Evolutionary conservation across 441 rosid genomes (phyloP).

Genomic region (Pelargonium citronellum): DNA sequence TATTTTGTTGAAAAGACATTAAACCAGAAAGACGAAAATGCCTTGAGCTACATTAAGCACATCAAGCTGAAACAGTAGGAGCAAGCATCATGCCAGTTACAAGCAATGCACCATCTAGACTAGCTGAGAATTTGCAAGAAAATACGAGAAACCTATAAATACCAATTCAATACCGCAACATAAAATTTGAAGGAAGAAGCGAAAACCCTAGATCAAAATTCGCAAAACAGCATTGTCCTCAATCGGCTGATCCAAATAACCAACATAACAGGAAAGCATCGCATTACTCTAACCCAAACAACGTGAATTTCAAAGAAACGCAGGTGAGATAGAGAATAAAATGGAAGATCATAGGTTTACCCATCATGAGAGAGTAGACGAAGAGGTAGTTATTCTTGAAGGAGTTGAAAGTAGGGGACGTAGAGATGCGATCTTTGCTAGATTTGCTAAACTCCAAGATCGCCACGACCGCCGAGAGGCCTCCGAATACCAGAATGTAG

Average conservation of each 20-base stretch:
- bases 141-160: too few relatives aligned
- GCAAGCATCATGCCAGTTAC: too few relatives aligned
- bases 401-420: conserved; percentile 57
- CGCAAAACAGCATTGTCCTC: not conserved
- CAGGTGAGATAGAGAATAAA: not conserved
- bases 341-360: conserved; percentile 24
- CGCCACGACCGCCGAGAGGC: conserved; percentile 46
- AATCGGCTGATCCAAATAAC: not conserved
- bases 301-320: too few relatives aligned
- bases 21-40: too few relatives aligned
- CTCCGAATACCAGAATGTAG: conserved; percentile 54
- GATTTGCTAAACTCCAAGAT: conserved; percentile 53
- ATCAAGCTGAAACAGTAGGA: too few relatives aligned
- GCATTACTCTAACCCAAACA: too few relatives aligned
- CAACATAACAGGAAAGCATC: too few relatives aligned
- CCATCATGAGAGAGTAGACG: conserved; percentile 86
- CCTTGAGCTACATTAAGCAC: too few relatives aligned
- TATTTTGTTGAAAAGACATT: too few relatives aligned
- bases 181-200: not conserved
- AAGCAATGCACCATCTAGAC: too few relatives aligned
- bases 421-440: conserved; percentile 58
- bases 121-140: too few relatives aligned
- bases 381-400: conserved; percentile 76
- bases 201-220: not conserved
- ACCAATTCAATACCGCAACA: not conserved